Evolutionary conservation across 257 asterid species (phyloP), one percentile per base, ranked within the genome.

Genomic region (Nicotiana paniculata): DNA sequence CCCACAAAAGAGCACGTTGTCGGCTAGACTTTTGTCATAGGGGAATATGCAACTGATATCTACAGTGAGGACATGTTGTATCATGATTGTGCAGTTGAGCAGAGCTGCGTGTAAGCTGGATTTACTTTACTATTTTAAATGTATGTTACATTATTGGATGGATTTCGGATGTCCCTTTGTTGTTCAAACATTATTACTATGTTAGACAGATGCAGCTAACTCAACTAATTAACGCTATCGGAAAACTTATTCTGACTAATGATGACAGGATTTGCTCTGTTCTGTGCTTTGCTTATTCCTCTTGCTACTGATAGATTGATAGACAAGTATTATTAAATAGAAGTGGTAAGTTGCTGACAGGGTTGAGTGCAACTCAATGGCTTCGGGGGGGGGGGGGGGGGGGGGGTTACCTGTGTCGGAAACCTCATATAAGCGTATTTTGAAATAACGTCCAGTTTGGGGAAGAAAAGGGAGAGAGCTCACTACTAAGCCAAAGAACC

Each of bases 31-130:
- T 46, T 26, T 51, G 54, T 39, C 9, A 3, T 30, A 32, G 39
- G 51, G 66, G 21, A 81, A 81, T 69, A 51, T 81, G 77, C 26
- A 69, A 51, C n/a, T 66, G 54, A 11, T 81, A 53, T 8, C 75
- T 81, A 24, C 53, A n/a, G 55, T 33, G 54, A 43, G 54, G 48
- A 12, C 51, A 17, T 30, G 12, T 55, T 37, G 75, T 43, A 61
- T 24, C 82, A 15, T 58, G 81, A 10, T 35, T 65, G 15, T 46
- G 86, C 80, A 46, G 43, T 26, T 28, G 79, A 55, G 67, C 26
- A 28, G 43, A 64, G 80, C 80, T 75, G 77, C 70, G 64, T 83
- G 84, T 77, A 77, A 68, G 54, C 76, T 81, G 77, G 66, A 55
- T 76, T 55, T 80, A 0, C 53, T 26, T 51, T 16, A 75, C 80